Evolutionary conservation across 2,329 filamentous ascomycete genomes (phyloP), one percentile per base, ranked within the genome.

Genomic region (Calonectria multiphialidica): DNA sequence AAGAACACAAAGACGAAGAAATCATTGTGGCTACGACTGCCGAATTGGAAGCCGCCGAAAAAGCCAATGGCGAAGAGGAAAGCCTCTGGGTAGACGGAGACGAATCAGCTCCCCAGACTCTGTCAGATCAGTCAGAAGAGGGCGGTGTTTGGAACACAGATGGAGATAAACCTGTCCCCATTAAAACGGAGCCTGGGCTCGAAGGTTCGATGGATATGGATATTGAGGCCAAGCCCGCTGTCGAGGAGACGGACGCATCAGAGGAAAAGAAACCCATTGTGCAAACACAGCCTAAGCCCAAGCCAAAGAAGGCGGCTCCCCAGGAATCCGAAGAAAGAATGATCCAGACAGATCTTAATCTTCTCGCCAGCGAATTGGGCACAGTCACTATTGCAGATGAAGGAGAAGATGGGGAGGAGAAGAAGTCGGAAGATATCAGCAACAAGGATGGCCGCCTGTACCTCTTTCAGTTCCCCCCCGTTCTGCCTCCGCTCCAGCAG

Each of bases 381-480:
- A 80, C 83, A 45, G 76, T 83, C 50, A 80, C 81, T 21, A 78
- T 84, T 15, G 77, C 80, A 25, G 80, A 80, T 45, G 77, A 76
- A 18, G 79, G 79, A 53, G 79, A 78, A 7, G 79, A 80, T 59
- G 78, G 75, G 16, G 78, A 80, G 62, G 79, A 79, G 16, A 70
- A 75, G 23, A 79, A 79, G 68, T 74, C 72, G 18, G 79, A 81
- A 50, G 80, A 74, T 9, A 80, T 80, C 2, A 74, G 80, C 57
- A 82, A 84, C 80, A 85, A 85, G 74, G 89, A 91, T 55, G 90
- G 91, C 25, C 87, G 89, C 44, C 81, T 92, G 65, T 92, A 92
- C 73, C 85, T 93, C 62, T 93, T 93, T 82, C 91, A 93, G 76
- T 89, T 93, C 75, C 91, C 91, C 47, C 90, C 90, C 6, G 83